Percentiles rank a stretch among this genome's conserved stretches.
Conservation (phyloP, 345 rosid species). For the Combretum micranthum region DNA sequence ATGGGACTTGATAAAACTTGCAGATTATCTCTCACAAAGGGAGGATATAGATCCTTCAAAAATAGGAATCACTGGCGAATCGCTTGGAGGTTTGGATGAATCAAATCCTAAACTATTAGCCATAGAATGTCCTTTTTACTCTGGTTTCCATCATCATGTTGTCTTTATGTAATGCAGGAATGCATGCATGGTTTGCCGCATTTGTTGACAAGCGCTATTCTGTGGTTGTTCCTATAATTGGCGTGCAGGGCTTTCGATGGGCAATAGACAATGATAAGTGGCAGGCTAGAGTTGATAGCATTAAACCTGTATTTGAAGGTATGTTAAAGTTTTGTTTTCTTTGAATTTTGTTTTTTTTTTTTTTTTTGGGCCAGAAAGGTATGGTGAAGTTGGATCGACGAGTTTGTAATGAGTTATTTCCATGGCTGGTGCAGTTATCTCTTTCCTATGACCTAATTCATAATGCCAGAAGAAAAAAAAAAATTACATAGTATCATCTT, state of each 20-base stretch:
- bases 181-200: conserved; percentile 95
- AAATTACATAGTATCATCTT: no score
- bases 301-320: conserved; percentile 78
- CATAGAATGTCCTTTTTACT: conserved; percentile 2
- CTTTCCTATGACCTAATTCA: no score
- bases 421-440: no score
- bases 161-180: conserved; percentile 38
- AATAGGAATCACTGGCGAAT: conserved; percentile 81
- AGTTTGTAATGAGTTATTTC: no score
- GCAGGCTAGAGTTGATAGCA: conserved; percentile 65
- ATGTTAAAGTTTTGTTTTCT: no score
- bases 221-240: conserved; percentile 61
- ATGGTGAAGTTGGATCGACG: no score
- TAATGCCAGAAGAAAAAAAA: no score
- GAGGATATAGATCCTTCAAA: conserved; percentile 57
- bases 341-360: no score
- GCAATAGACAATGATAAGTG: conserved; percentile 70
- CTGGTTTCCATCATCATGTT: conserved; percentile 4
- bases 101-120: background rate
- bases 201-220: conserved; percentile 56
- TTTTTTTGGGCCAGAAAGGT: no score
- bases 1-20: conserved; percentile 78
- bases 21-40: conserved; percentile 62
- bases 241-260: conserved; percentile 88
- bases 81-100: conserved; percentile 66